Evolutionary conservation across 768 basidiomycete genomes (phyloP).

Genomic region (Podaxis sp.): DNA sequence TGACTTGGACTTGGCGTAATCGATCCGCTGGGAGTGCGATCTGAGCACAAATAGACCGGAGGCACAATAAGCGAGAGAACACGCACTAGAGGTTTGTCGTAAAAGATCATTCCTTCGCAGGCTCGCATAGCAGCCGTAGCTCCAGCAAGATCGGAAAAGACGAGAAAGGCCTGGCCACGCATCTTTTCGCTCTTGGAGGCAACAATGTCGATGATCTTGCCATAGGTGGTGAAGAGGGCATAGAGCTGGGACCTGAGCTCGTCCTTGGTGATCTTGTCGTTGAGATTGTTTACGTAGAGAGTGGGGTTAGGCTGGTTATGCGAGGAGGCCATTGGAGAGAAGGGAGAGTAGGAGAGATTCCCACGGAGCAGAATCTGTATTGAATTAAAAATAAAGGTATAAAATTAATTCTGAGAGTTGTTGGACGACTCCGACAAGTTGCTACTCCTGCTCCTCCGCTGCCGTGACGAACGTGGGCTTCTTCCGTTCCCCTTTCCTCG

Average conservation of each 20-base stretch:
- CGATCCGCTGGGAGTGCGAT: conserved; percentile 64
- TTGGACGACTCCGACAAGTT: neutral
- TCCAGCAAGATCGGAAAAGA: conserved; percentile 87
- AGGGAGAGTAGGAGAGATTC: conserved; percentile 22
- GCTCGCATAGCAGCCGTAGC: conserved; percentile 93
- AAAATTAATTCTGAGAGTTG: neutral
- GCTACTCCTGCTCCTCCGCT: neutral
- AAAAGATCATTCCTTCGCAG: conserved; percentile 90
- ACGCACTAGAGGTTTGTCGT: conserved; percentile 88
- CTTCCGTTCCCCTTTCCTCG: conserved; percentile 7
- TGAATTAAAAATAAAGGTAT: neutral
- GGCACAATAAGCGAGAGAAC: conserved; percentile 10
- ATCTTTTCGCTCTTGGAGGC: conserved; percentile 84
- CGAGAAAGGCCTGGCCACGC: conserved; percentile 95
- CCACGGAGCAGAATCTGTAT: conserved; percentile 22
- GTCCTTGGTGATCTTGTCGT: conserved; percentile 89
- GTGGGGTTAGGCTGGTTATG: conserved; percentile 80
- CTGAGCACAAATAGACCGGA: conserved; percentile 7
- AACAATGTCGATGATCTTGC: conserved; percentile 90
- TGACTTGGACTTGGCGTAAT: conserved; percentile 88
- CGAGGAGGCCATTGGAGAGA: conserved; percentile 42
- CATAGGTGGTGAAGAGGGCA: conserved; percentile 90
- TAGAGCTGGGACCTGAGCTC: conserved; percentile 83
- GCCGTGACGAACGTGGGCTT: conserved; percentile 1
- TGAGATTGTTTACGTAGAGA: conserved; percentile 91